Evolutionary conservation across 345 rosid genomes (phyloP).

Genomic region (Schrenkiella parvula): DNA sequence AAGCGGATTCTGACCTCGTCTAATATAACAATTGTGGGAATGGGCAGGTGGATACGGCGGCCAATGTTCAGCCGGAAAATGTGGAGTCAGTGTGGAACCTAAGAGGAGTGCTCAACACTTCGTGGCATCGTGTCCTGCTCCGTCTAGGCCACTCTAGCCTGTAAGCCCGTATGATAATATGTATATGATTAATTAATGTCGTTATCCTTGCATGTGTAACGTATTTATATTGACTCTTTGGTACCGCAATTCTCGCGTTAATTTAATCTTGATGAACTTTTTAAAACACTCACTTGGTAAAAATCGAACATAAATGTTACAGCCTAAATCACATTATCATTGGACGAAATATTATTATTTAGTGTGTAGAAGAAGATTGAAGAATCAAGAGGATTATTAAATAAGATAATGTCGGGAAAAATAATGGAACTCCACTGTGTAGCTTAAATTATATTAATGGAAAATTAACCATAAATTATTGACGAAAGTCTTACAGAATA

Average conservation of each 20-base stretch:
- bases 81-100: conserved; percentile 88
- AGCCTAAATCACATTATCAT: background rate
- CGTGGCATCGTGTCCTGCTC: conserved; percentile 83
- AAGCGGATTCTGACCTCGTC: background rate
- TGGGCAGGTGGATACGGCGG: conserved; percentile 81
- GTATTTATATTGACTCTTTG: background rate
- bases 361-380: conserved; percentile 9
- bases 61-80: conserved; percentile 84
- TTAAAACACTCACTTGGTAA: background rate
- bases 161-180: conserved; percentile 16
- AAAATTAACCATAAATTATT: background rate
- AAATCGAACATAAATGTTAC: background rate
- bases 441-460: background rate
- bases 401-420: background rate
- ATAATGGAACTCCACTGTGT: conserved; percentile 7
- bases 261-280: background rate
- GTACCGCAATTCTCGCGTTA: conserved; percentile 5
- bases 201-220: background rate
- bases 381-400: background rate
- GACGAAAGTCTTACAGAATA: background rate
- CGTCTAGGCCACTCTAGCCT: conserved; percentile 73
- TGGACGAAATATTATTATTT: background rate
- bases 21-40: background rate
- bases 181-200: no score
- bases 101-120: conserved; percentile 88